phyloP scores from a whole-genome alignment of 2,329 filamentous ascomycete genomes.

The Trichothecium sympodiale region DNA sequence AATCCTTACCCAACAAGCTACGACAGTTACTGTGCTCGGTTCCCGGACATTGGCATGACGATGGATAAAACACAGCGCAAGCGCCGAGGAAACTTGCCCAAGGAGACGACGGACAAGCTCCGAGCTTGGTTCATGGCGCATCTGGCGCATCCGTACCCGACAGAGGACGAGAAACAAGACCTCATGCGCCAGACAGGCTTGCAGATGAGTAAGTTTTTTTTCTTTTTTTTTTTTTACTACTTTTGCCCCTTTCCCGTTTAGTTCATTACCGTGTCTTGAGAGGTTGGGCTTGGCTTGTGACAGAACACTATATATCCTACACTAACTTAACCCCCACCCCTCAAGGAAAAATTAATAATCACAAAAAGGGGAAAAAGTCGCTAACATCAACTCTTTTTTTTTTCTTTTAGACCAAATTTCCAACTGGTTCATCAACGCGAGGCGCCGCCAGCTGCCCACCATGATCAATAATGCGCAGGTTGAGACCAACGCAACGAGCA shows the following conservation, averaged over 20 bases:
- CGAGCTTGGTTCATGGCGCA: constrained; percentile 72
- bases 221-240: constrained; percentile 1
- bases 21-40: no score
- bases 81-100: constrained; percentile 78
- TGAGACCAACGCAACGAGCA: constrained; percentile 36
- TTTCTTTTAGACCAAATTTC: constrained; percentile 50
- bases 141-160: constrained; percentile 72
- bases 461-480: constrained; percentile 46
- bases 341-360: no score
- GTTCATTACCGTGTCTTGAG: no score
- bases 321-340: no score
- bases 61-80: constrained; percentile 43
- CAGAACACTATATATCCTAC: no score
- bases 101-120: constrained; percentile 74
- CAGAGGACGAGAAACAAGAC: constrained; percentile 77
- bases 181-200: constrained; percentile 67
- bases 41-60: constrained; percentile 16
- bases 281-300: no score
- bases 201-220: constrained; percentile 56
- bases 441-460: constrained; percentile 51
- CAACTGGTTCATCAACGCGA: constrained; percentile 74
- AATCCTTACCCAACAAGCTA: no score
- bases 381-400: constrained; percentile 3
- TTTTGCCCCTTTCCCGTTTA: no score
- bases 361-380: constrained; percentile 1